Base-by-base conservation (phyloP, 148 eudicot genomes). In the Amaranthus hypochondriacus region DNA sequence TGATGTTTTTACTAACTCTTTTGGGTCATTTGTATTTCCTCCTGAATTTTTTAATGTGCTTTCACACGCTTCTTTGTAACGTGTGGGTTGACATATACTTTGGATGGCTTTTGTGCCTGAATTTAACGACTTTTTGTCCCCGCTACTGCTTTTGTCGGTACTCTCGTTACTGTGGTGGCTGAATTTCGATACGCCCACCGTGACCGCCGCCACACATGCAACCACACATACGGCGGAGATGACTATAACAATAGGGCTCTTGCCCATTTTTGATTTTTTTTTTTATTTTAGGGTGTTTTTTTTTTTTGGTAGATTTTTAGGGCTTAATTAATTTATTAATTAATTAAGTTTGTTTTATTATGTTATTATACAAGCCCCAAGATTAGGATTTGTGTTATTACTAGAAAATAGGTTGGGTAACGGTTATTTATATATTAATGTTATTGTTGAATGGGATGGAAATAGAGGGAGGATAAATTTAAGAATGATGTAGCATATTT, bases 51-150 rank as follows among this genome's bases (percentile, higher is more conserved):
- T 14, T 46, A 88, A 84, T n/a, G 80, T 74, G 2, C 60, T 5
- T 1, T 47, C 55, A 48, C 91, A 88, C 3, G 84, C 58, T 3
- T 76, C 59, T 52, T 80, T 75, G 68, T 83, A 84, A 13, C 78
- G 75, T 1, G 86, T 80, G 4, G 79, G 77, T 28, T 78, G 65
- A 76, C 91, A 88, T 21, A 88, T 47, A 14, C 73, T 56, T 5
- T 76, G 14, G 5, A 80, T 69, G 0, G 86, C 79, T 53, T 82
- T 86, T 28, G 39, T 28, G 39, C 39, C 39, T 28, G 39, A 28
- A 28, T 28, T 28, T 28, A 28, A 28, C 39, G 39, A 28, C 2
- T 28, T 28, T 28, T 28, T 28, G 39, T 28, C 39, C 2, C 39
- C 70, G 48, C 69, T 71, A 59, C 68, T 60, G 13, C 54, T 21